A percentile compares a stretch with the other conserved stretches of the same genome.
phyloP scores from a whole-genome alignment of 2,329 filamentous ascomycete genomes.

The Phialophora expanda region DNA sequence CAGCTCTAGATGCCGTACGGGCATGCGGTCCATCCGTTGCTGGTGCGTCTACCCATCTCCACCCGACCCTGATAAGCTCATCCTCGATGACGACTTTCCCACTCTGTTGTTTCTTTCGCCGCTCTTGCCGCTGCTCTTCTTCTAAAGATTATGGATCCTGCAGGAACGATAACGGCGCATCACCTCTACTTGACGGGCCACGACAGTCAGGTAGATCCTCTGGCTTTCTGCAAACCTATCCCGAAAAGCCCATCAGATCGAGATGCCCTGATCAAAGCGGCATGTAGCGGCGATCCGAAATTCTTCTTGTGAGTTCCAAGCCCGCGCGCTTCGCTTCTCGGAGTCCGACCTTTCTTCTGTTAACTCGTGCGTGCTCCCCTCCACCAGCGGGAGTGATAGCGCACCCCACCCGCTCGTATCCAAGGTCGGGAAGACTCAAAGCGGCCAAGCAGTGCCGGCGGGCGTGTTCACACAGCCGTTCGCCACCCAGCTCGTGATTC shows the following conservation, averaged over 20 bases:
- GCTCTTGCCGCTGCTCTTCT: not conserved
- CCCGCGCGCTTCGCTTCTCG: not conserved
- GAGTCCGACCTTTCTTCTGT: not conserved
- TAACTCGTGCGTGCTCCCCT: not conserved
- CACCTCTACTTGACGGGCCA: conserved; percentile 82
- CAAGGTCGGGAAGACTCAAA: conserved; percentile 53
- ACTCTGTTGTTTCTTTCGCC: not conserved
- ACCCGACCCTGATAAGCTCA: not conserved
- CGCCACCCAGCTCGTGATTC: conserved; percentile 63
- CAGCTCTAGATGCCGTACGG: conserved; percentile 77
- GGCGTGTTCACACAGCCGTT: conserved; percentile 68
- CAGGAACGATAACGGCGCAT: conserved; percentile 80
- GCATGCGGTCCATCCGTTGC: conserved; percentile 78
- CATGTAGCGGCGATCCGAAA: conserved; percentile 59
- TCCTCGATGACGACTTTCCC: not conserved
- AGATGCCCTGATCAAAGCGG: conserved; percentile 70
- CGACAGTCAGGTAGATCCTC: conserved; percentile 72
- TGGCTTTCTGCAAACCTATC: conserved; percentile 80
- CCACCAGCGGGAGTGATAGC: conserved; percentile 64
- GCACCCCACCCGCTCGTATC: conserved; percentile 67
- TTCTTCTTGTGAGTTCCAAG: conserved; percentile 62
- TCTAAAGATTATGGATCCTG: not conserved
- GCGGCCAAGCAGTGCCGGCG: conserved; percentile 51
- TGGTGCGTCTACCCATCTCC: not conserved
- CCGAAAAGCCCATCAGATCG: conserved; percentile 75